A percentile compares a stretch with the other conserved stretches of the same genome.
Conservation (phyloP, 768 basidiomycete species). For the Hygrophoropsis aurantiaca region DNA sequence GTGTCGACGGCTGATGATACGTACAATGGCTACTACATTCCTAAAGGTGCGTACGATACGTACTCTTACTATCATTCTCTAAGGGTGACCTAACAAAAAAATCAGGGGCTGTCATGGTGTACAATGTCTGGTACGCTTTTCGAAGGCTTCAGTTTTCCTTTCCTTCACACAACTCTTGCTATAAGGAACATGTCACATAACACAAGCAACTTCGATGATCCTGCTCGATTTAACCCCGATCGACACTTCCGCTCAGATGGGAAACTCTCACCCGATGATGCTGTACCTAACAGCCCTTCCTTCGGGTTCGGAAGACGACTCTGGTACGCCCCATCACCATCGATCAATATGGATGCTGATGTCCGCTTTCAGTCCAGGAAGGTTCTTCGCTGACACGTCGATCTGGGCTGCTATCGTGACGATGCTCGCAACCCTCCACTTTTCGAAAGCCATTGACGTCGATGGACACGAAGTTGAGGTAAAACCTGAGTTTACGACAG, state of each 20-base stretch:
- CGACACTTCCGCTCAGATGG: background rate
- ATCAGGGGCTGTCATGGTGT: too few relatives aligned
- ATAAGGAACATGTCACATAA: too few relatives aligned
- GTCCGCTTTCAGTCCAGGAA: too few relatives aligned
- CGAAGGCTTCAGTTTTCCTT: too few relatives aligned
- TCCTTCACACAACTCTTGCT: too few relatives aligned
- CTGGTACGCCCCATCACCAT: too few relatives aligned
- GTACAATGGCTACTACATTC: conserved; percentile 38
- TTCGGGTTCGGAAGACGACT: too few relatives aligned
- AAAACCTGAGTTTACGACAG: background rate
- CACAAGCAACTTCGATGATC: background rate
- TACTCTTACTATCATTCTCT: too few relatives aligned
- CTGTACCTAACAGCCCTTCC: too few relatives aligned
- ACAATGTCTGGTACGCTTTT: too few relatives aligned
- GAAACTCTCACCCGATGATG: background rate
- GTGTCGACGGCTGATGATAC: conserved; percentile 19
- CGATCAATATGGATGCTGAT: too few relatives aligned
- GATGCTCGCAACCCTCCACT: background rate
- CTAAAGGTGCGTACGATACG: conserved; percentile 28
- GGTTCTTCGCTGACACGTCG: conserved; percentile 1
- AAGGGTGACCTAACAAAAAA: too few relatives aligned
- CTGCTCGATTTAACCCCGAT: conserved; percentile 5
- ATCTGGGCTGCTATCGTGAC: background rate
- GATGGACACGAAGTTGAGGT: background rate
- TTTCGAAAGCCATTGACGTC: background rate